Conservation (phyloP, 1,139 yeast species). For the Pichia norvegensis region DNA sequence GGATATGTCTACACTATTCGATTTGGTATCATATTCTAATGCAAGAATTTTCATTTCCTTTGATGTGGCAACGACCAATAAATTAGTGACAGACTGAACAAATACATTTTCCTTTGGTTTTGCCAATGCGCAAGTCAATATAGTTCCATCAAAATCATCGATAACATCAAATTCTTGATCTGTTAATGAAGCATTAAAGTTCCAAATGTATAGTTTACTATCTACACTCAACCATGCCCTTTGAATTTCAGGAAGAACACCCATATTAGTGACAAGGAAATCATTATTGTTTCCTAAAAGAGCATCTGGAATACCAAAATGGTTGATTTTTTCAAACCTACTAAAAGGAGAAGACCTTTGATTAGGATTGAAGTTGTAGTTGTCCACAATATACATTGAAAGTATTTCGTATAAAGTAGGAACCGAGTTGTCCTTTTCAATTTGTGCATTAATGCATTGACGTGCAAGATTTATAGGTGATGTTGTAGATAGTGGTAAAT, state of each 20-base stretch:
- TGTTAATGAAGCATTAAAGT: slow-evolving; percentile 46
- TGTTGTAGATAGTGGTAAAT: slow-evolving; percentile 25
- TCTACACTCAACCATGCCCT: slow-evolving; percentile 88
- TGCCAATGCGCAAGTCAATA: slow-evolving; percentile 66
- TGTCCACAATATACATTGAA: slow-evolving; percentile 28
- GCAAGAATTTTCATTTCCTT: slow-evolving; percentile 73
- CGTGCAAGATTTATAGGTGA: slow-evolving; percentile 26
- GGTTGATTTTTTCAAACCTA: slow-evolving; percentile 69
- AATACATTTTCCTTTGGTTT: slow-evolving; percentile 77
- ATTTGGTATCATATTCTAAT: slow-evolving; percentile 39
- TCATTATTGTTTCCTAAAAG: slow-evolving; percentile 52
- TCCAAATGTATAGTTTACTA: slow-evolving; percentile 79
- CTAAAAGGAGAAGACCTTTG: slow-evolving; percentile 36
- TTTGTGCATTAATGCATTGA: slow-evolving; percentile 25
- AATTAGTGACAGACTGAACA: slow-evolving; percentile 63
- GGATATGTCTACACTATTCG: slow-evolving; percentile 56
- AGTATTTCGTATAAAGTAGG: slow-evolving; percentile 27
- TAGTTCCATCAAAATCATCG: slow-evolving; percentile 75
- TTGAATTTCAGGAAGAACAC: slow-evolving; percentile 72
- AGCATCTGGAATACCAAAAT: slow-evolving; percentile 72
- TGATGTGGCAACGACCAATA: slow-evolving; percentile 74
- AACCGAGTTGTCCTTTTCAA: slow-evolving; percentile 26
- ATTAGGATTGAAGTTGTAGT: slow-evolving; percentile 27
- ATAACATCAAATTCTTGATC: slow-evolving; percentile 69
- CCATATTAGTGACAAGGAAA: slow-evolving; percentile 62